Base-by-base conservation (phyloP, 768 basidiomycete species). In the Xerocomus spinulosus region DNA sequence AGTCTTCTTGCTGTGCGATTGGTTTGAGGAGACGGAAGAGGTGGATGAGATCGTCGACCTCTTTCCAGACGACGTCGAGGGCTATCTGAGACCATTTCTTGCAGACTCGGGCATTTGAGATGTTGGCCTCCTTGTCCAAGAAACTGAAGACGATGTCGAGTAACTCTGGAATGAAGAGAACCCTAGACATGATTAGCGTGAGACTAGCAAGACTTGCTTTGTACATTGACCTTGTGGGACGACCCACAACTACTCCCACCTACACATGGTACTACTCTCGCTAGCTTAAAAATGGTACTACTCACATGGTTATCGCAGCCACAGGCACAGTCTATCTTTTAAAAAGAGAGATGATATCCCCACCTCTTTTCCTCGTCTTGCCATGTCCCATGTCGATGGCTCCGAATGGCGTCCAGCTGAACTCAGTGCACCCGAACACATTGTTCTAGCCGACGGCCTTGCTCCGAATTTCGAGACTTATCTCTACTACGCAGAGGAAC, bases 41-140 rank as follows among this genome's bases (percentile, higher is more conserved):
- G 9, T 64, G 67, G 25, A 63, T 44, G 1, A 80, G 60, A 50
- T 77, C 70, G 42, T 70, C 62, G 7, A 83, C 73, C 2, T 80
- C 73, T 44, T 64, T 70, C 83, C 83, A 85, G 0, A 84, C 58
- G n/a, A 67, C 56, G 56, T 82, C 77, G 46, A 84, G 61, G 1
- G 81, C 78, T 21, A 79, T 62, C 10, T 78, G 73, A 2, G 77
- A 79, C 83, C 83, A 85, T 39, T 50, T 55, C 53, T 73, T 81
- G 69, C 78, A 84, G 14, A 83, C 80, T 25, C 67, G 63, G 3
- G 78, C 81, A 42, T 76, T 81, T 2, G 48, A 49, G 1, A 68
- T 68, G 53, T 79, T 75, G 4, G 72, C 61, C 2, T 48, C 26
- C 8, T 55, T 55, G 50, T 77, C 76, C 20, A 81, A 54, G 50